Base-by-base conservation (phyloP, 2,329 filamentous ascomycete species). In the Alternaria brassicae region DNA sequence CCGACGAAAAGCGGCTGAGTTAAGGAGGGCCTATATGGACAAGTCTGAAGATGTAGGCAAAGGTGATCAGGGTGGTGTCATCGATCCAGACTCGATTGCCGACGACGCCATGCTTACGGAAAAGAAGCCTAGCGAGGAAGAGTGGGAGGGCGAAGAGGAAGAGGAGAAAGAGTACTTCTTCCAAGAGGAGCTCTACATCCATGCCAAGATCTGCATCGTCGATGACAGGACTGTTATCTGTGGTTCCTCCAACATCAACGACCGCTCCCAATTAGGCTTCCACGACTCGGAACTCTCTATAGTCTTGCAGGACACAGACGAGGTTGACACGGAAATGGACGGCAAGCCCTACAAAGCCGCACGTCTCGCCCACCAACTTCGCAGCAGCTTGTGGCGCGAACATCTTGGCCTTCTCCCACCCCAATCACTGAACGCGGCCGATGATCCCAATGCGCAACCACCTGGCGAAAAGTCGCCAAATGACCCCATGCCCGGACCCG, bases 151-250 rank as follows among this genome's bases (percentile, higher is more conserved):
- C 15, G 82, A 83, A 0, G 81, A 87, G 0, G 86, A 94, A 67
- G 86, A 86, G 1, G 95, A 98, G 77, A 90, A 93, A 57, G 85
- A 90, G 53, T 92, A 96, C 74, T 96, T 95, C 82, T 89, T 98
- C 59, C 94, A 97, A 74, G 95, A 99, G 76, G 94, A 99, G 77
- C 85, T 98, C 2, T 99, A 99, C 76, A 89, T 98, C 47, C 95
- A 99, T 77, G 91, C 88, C 27, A 99, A 98, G 80, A 84, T 97
- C 53, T 85, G 95, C 66, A 94, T 97, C 67, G 90, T 90, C 1
- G 93, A 98, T 73, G 94, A 98, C 76, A 88, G 88, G 53, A 85
- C 92, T 47, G 92, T 91, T 2, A 87, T 97, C 53, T 95, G 92
- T 73, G 92, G 92, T 17, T 93, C 89, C 25, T 92, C 91, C 64